Percentiles rank a stretch among this genome's conserved stretches.
These are phyloP conservation scores for Gastrolobium bilobum DNA, from an alignment of 306 rosid genomes.

Conservation along the genomic window DNA sequence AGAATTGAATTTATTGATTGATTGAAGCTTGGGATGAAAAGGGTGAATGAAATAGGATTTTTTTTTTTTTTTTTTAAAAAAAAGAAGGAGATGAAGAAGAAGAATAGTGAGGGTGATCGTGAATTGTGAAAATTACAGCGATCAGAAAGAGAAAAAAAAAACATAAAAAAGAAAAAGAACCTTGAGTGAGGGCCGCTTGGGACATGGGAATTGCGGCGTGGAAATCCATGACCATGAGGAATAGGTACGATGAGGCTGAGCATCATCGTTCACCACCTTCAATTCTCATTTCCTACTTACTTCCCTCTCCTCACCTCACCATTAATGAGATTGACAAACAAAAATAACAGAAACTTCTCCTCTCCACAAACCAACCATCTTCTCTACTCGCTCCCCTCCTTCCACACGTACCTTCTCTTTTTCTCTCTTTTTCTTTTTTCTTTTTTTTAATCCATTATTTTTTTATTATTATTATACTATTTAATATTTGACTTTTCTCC, in stretches of 20 bases:
- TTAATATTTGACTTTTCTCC: not conserved
- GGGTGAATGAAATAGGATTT: not conserved
- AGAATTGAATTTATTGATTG: not conserved
- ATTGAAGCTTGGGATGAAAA: not conserved
- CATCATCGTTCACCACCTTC: not conserved
- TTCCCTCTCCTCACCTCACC: not conserved
- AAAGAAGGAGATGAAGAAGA: too few relatives aligned
- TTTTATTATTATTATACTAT: not conserved
- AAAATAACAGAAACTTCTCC: slow-evolving; percentile 53
- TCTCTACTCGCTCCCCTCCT: not conserved
- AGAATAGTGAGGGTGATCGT: not conserved
- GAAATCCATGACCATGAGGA: slow-evolving; percentile 69
- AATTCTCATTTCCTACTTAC: not conserved
- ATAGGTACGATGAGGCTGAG: not conserved
- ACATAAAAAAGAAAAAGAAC: not conserved
- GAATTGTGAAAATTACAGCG: not conserved
- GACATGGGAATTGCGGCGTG: slow-evolving; percentile 73
- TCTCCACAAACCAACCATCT: slow-evolving; percentile 79
- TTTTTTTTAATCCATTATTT: not conserved
- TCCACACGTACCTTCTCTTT: not conserved
- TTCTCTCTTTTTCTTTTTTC: not conserved
- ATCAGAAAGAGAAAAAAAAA: not conserved
- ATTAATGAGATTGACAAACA: too few relatives aligned
- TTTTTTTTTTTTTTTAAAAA: too few relatives aligned
- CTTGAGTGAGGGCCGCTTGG: slow-evolving; percentile 55